Percentiles rank a stretch among this genome's conserved stretches.
phyloP scores from a whole-genome alignment of 2,329 filamentous ascomycete species.

The Podosphaera xanthii region DNA sequence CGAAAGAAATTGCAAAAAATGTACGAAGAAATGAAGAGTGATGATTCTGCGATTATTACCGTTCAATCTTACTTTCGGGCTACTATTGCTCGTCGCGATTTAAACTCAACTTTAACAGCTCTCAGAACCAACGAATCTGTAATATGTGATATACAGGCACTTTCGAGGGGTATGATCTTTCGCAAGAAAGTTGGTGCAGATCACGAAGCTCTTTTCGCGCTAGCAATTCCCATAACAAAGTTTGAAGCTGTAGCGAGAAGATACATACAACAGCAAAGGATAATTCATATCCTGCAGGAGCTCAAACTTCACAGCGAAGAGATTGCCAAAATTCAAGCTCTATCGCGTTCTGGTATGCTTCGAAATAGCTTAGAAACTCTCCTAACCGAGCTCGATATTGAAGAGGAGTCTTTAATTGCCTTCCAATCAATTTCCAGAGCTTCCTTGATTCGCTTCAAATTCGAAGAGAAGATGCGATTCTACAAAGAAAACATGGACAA shows the following conservation, averaged over 20 bases:
- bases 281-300: slow-evolving; percentile 40
- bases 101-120: slow-evolving; percentile 24
- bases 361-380: slow-evolving; percentile 51
- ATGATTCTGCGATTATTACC: slow-evolving; percentile 16
- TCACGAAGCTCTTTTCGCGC: slow-evolving; percentile 30
- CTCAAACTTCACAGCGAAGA: slow-evolving; percentile 45
- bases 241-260: slow-evolving; percentile 49
- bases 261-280: slow-evolving; percentile 36
- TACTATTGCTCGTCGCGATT: slow-evolving; percentile 27
- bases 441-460: slow-evolving; percentile 48
- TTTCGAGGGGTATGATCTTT: slow-evolving; percentile 36
- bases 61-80: slow-evolving; percentile 23
- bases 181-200: slow-evolving; percentile 27
- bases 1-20: slow-evolving; percentile 23
- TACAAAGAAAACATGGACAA: slow-evolving; percentile 97
- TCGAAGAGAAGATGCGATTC: slow-evolving; percentile 66
- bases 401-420: slow-evolving; percentile 54
- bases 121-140: slow-evolving; percentile 24
- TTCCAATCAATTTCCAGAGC: slow-evolving; percentile 56
- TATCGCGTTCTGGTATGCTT: slow-evolving; percentile 57
- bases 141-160: slow-evolving; percentile 31
- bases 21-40: slow-evolving; percentile 29
- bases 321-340: slow-evolving; percentile 48
- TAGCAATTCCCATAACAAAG: slow-evolving; percentile 31
- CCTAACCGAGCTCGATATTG: slow-evolving; percentile 55